phyloP scores from a whole-genome alignment of 148 eudicot species.

The Polygonum maritimum region DNA sequence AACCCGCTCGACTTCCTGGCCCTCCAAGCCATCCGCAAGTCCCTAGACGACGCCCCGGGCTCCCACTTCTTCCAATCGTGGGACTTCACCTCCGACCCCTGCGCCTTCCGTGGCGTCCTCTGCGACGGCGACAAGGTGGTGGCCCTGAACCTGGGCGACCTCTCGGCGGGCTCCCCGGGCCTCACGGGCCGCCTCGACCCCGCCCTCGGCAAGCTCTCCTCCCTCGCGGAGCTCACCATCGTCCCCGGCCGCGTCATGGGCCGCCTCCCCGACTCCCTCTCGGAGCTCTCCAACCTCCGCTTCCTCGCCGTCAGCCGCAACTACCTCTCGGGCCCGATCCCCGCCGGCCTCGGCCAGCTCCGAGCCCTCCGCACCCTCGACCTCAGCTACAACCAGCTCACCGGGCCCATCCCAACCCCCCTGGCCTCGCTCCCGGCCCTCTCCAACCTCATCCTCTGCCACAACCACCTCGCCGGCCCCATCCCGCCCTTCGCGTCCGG shows the following conservation, averaged over 20 bases:
- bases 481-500: constrained; percentile 41
- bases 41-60: constrained; percentile 49
- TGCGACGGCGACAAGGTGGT: constrained; percentile 51
- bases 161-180: constrained; percentile 69
- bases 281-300: constrained; percentile 39
- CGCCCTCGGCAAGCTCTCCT: constrained; percentile 56
- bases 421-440: constrained; percentile 43
- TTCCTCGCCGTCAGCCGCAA: constrained; percentile 64
- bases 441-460: constrained; percentile 48
- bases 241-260: constrained; percentile 75
- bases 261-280: constrained; percentile 35
- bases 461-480: constrained; percentile 51
- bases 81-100: constrained; percentile 91
- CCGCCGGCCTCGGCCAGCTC: constrained; percentile 38
- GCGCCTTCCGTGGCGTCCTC: constrained; percentile 65
- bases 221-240: constrained; percentile 53
- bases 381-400: constrained; percentile 65
- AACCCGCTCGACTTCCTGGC: constrained; percentile 77
- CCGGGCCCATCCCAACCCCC: constrained; percentile 51
- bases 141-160: constrained; percentile 79
- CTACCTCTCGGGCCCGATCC: constrained; percentile 56
- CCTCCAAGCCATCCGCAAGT: constrained; percentile 50
- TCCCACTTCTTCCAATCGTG: constrained; percentile 61
- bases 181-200: constrained; percentile 63
- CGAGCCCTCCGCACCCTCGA: constrained; percentile 45